These are phyloP conservation scores for Malus fusca DNA, from an alignment of 306 rosid species.

Conservation along the genomic window DNA sequence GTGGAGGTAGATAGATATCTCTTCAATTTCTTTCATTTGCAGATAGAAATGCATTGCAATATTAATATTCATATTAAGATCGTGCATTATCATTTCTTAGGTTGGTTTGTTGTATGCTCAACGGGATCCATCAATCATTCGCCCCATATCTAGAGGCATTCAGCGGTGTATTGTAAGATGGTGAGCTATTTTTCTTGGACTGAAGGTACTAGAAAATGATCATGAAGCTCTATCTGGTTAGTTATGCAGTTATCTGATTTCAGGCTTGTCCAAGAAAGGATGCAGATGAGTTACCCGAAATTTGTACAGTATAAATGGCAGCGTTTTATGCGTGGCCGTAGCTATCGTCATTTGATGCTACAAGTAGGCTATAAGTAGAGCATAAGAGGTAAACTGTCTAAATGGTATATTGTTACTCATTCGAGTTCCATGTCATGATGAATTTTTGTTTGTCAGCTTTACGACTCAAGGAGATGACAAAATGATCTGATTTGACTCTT, in stretches of 20 bases:
- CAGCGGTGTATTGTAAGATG: constrained; percentile 93
- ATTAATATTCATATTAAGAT: not conserved
- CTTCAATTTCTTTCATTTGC: constrained; percentile 3
- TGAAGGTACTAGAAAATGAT: not conserved
- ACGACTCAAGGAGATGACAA: not conserved
- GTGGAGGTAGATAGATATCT: constrained; percentile 48
- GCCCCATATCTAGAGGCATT: constrained; percentile 83
- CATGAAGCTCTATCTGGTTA: not conserved
- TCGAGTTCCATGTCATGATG: not conserved
- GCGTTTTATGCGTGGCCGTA: constrained; percentile 69
- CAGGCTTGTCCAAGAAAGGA: constrained; percentile 88
- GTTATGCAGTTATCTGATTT: constrained; percentile 1
- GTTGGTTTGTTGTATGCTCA: constrained; percentile 86
- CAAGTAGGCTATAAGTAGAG: constrained; percentile 65
- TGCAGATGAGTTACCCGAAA: constrained; percentile 45
- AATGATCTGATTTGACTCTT: not conserved
- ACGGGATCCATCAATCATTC: constrained; percentile 82
- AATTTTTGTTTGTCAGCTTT: not conserved
- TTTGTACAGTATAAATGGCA: constrained; percentile 63
- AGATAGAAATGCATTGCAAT: not conserved
- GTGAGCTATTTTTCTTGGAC: constrained; percentile 37
- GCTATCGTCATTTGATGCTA: constrained; percentile 91
- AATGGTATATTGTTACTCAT: not conserved
- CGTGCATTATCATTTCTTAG: constrained; percentile 26
- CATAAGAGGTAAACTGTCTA: constrained; percentile 26